Conservation (phyloP, 1,284 basidiomycete species). For the Tremellales sp. region DNA sequence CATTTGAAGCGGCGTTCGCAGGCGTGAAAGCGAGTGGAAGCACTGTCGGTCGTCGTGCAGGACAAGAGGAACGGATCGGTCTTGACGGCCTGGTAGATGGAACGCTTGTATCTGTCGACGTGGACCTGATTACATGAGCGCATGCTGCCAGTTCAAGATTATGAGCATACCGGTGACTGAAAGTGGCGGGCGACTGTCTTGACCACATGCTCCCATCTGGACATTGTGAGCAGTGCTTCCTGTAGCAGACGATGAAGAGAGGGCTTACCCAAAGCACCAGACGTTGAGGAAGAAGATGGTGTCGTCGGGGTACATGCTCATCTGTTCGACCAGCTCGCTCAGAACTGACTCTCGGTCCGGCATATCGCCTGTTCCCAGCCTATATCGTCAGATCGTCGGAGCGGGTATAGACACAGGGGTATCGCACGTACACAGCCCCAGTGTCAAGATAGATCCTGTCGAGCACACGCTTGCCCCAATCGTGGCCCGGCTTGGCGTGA, state of each 20-base stretch:
- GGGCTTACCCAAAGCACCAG: conserved; percentile 80
- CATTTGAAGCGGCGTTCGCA: conserved; percentile 81
- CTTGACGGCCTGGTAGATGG: conserved; percentile 57
- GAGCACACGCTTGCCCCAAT: conserved; percentile 43
- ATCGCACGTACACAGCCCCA: conserved; percentile 34
- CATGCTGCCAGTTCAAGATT: not conserved
- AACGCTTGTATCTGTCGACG: conserved; percentile 78
- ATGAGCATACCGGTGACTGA: conserved; percentile 54
- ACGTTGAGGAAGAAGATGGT: conserved; percentile 81
- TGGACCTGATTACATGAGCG: conserved; percentile 62
- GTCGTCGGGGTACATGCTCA: conserved; percentile 61
- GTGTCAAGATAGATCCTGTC: conserved; percentile 87
- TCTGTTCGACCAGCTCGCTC: conserved; percentile 62
- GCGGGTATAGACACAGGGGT: too few relatives aligned
- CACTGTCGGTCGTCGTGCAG: conserved; percentile 62
- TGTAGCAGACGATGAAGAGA: not conserved
- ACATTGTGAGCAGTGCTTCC: not conserved
- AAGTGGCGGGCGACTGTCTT: conserved; percentile 68
- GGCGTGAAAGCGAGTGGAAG: conserved; percentile 75
- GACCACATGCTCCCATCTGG: conserved; percentile 69
- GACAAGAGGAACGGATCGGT: conserved; percentile 61
- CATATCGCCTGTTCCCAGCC: conserved; percentile 58
- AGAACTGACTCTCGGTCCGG: conserved; percentile 69
- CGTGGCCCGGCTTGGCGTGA: not conserved
- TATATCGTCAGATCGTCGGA: conserved; percentile 4